These are phyloP conservation scores for Pterula multifida DNA, from an alignment of 1,284 basidiomycete genomes.

Conservation along the genomic window DNA sequence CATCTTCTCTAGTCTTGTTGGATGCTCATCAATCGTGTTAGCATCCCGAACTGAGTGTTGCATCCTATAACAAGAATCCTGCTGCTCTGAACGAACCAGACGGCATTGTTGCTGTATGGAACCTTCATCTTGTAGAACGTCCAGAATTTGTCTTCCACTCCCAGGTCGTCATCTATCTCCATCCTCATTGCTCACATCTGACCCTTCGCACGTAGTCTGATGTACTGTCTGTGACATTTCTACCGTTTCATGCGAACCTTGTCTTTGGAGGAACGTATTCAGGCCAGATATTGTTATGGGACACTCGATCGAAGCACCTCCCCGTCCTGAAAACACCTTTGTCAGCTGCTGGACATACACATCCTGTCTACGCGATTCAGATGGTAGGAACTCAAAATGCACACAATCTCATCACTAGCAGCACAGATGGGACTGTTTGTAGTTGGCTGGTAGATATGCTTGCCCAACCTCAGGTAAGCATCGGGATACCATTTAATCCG, in stretches of 20 bases:
- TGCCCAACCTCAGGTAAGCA: slow-evolving; percentile 81
- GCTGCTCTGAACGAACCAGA: slow-evolving; percentile 88
- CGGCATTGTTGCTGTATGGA: slow-evolving; percentile 96
- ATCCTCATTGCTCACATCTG: slow-evolving; percentile 4
- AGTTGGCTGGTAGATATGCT: slow-evolving; percentile 99
- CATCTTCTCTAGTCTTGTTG: slow-evolving; percentile 4
- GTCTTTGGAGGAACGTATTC: slow-evolving; percentile 97
- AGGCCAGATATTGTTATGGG: slow-evolving; percentile 97
- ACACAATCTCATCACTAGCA: slow-evolving; percentile 91
- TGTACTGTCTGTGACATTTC: slow-evolving; percentile 91
- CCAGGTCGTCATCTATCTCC: slow-evolving; percentile 41
- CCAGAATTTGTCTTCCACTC: slow-evolving; percentile 98
- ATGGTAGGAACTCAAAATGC: slow-evolving; percentile 98
- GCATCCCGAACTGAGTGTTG: slow-evolving; percentile 93
- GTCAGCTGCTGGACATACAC: slow-evolving; percentile 91
- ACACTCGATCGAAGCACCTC: slow-evolving; percentile 92
- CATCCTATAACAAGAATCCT: slow-evolving; percentile 94
- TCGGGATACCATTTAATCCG: slow-evolving; percentile 2
- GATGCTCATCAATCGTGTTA: slow-evolving; percentile 19
- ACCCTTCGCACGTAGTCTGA: slow-evolving; percentile 60
- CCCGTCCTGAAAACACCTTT: slow-evolving; percentile 95
- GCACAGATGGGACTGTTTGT: slow-evolving; percentile 93
- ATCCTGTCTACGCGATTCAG: slow-evolving; percentile 95
- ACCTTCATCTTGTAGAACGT: slow-evolving; percentile 85
- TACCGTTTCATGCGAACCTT: slow-evolving; percentile 95